Percentiles rank a stretch among this genome's conserved stretches.
These are phyloP conservation scores for Coprinopsis marcescibilis DNA, from an alignment of 768 basidiomycete species.

Conservation along the genomic window DNA sequence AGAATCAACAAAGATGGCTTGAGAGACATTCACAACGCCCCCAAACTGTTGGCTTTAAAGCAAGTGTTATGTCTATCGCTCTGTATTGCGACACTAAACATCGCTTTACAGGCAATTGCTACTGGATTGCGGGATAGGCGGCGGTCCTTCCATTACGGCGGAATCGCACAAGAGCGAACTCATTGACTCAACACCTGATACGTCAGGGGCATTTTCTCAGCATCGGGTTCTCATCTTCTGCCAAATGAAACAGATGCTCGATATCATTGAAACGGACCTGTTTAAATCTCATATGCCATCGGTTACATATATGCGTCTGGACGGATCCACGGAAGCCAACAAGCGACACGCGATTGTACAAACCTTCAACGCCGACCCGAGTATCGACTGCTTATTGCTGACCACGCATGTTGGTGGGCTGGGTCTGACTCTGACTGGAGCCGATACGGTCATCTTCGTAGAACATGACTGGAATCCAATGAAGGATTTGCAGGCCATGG, in stretches of 20 bases:
- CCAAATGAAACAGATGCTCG: slow-evolving; percentile 98
- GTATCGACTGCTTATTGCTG: slow-evolving; percentile 91
- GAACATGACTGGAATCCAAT: slow-evolving; percentile 99
- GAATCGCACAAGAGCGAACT: slow-evolving; percentile 67
- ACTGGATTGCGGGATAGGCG: slow-evolving; percentile 90
- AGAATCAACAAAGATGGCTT: slow-evolving; percentile 42
- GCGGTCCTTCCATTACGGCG: slow-evolving; percentile 29
- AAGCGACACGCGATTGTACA: slow-evolving; percentile 97
- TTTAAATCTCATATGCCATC: slow-evolving; percentile 92
- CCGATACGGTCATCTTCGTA: slow-evolving; percentile 98
- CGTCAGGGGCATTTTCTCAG: slow-evolving; percentile 68
- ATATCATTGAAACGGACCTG: slow-evolving; percentile 91
- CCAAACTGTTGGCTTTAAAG: slow-evolving; percentile 89
- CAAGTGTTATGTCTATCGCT: slow-evolving; percentile 30
- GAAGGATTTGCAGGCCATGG: slow-evolving; percentile 99
- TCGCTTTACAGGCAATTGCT: slow-evolving; percentile 71
- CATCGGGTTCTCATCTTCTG: slow-evolving; percentile 99
- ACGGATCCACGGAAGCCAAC: slow-evolving; percentile 85
- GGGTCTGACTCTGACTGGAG: slow-evolving; percentile 93
- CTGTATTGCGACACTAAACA: background rate
- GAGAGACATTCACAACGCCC: slow-evolving; percentile 84
- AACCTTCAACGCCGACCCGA: slow-evolving; percentile 96
- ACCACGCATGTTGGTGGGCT: slow-evolving; percentile 97
- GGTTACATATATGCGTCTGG: slow-evolving; percentile 97
- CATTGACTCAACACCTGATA: slow-evolving; percentile 52